phyloP scores from a whole-genome alignment of 176 grass and related monocot species.

The Puccinellia tenuiflora region DNA sequence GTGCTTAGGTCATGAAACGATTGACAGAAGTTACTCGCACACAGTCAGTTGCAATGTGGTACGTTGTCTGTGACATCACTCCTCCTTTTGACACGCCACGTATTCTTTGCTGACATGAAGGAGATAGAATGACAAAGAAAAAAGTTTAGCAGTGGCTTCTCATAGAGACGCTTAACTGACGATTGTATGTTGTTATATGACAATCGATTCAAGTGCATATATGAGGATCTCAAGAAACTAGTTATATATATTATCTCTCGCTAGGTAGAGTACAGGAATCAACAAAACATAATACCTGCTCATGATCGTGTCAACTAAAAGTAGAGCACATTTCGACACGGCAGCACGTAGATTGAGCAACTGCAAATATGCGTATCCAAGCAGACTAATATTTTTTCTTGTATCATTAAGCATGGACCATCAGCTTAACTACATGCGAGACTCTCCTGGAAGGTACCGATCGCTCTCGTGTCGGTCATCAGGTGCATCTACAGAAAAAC shows the following conservation, averaged over 20 bases:
- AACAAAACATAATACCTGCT: conserved; percentile 35
- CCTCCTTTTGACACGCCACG: background rate
- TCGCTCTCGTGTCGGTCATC: background rate
- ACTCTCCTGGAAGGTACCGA: conserved; percentile 13
- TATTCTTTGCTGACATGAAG: background rate
- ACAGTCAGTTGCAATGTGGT: background rate
- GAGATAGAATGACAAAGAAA: background rate
- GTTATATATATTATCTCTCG: background rate
- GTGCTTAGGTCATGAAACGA: background rate
- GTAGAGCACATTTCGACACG: conserved; percentile 36
- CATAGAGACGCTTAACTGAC: background rate
- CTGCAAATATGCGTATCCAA: conserved; percentile 46
- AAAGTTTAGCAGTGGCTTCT: background rate
- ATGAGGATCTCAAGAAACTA: conserved; percentile 17
- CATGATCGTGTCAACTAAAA: conserved; percentile 42
- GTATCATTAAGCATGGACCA: conserved; percentile 21
- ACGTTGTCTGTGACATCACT: background rate
- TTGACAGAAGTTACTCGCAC: background rate
- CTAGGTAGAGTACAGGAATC: conserved; percentile 37
- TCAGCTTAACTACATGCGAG: conserved; percentile 16
- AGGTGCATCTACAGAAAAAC: conserved; percentile 10
- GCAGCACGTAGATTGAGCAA: conserved; percentile 34
- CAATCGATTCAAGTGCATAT: background rate
- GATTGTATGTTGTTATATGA: background rate
- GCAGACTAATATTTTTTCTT: conserved; percentile 18